Evolutionary conservation across 2,329 filamentous ascomycete species (phyloP).

Genomic region (Fusarium neocosmosporiellum): DNA sequence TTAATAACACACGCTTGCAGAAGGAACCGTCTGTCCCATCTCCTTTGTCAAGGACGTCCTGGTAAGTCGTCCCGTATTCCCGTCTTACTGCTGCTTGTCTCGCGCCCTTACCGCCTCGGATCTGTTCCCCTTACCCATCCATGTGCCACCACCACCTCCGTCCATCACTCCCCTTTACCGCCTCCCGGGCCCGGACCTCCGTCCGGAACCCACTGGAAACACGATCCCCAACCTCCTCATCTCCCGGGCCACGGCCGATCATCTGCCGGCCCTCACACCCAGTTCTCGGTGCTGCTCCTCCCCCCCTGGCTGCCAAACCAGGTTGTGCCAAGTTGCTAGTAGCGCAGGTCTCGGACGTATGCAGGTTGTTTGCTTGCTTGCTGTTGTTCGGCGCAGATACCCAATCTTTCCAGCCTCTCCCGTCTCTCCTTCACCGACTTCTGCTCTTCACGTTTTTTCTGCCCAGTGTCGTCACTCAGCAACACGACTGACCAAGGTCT

Average conservation of each 20-base stretch:
- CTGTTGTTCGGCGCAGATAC: conserved; percentile 18
- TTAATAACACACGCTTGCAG: conserved; percentile 55
- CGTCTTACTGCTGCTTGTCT: conserved; percentile 26
- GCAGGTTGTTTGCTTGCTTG: conserved; percentile 14
- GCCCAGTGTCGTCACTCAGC: conserved; percentile 19
- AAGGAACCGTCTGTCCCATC: conserved; percentile 86
- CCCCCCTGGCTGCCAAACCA: conserved; percentile 28
- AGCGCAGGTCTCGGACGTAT: conserved; percentile 33
- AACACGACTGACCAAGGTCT: conserved; percentile 27
- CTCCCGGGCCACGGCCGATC: conserved; percentile 29
- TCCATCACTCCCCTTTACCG: conserved; percentile 23
- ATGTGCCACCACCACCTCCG: conserved; percentile 18
- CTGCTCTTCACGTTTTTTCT: conserved; percentile 19
- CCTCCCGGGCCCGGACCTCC: conserved; percentile 36
- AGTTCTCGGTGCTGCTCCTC: conserved; percentile 16
- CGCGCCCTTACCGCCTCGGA: conserved; percentile 25
- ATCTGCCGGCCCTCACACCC: conserved; percentile 24
- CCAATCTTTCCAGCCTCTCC: conserved; percentile 26
- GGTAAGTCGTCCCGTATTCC: conserved; percentile 64
- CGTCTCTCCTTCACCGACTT: conserved; percentile 42
- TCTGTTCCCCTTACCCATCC: conserved; percentile 22
- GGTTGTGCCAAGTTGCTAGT: conserved; percentile 25
- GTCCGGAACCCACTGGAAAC: conserved; percentile 24
- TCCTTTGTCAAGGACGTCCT: conserved; percentile 86
- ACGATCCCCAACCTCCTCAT: conserved; percentile 31